Percentiles rank a stretch among this genome's conserved stretches.
Evolutionary conservation across 306 rosid species (phyloP).

Genomic region (Cicer arietinum): DNA sequence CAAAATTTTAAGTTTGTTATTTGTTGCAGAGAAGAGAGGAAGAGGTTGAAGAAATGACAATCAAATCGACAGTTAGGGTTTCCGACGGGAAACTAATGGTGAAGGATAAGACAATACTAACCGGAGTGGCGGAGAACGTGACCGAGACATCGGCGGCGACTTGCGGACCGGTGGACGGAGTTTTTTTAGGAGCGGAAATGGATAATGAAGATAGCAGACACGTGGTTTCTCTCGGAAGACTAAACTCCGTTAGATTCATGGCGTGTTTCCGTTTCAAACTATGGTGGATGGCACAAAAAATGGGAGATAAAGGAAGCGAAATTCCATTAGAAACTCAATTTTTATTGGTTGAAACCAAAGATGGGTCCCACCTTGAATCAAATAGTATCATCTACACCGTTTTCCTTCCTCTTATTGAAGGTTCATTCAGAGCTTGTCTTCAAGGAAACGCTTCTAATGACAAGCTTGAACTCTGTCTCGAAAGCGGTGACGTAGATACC

Average conservation of each 20-base stretch:
- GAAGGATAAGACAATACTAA: constrained; percentile 69
- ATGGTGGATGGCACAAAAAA: constrained; percentile 98
- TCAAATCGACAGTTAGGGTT: constrained; percentile 66
- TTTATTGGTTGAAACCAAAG: constrained; percentile 69
- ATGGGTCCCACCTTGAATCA: constrained; percentile 72
- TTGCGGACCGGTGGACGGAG: constrained; percentile 68
- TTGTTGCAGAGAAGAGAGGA: constrained; percentile 44
- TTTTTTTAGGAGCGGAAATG: constrained; percentile 66
- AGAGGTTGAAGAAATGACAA: constrained; percentile 64
- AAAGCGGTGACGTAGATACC: constrained; percentile 77
- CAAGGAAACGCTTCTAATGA: constrained; percentile 65
- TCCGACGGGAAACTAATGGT: constrained; percentile 69
- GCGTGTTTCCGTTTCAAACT: constrained; percentile 91
- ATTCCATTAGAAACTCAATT: constrained; percentile 90
- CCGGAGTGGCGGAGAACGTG: constrained; percentile 76
- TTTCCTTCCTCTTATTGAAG: constrained; percentile 80
- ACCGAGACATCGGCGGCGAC: constrained; percentile 63
- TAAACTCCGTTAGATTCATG: constrained; percentile 68
- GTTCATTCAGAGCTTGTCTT: constrained; percentile 73
- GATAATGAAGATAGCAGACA: constrained; percentile 64
- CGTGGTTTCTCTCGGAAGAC: constrained; percentile 63
- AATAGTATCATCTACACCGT: constrained; percentile 64
- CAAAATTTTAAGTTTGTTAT: not conserved
- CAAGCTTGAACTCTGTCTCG: constrained; percentile 76
- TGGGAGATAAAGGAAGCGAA: constrained; percentile 78